A percentile compares a stretch with the other conserved stretches of the same genome.
These are phyloP conservation scores for Inga leiocalycina DNA, from an alignment of 306 rosid species.

Conservation along the genomic window DNA sequence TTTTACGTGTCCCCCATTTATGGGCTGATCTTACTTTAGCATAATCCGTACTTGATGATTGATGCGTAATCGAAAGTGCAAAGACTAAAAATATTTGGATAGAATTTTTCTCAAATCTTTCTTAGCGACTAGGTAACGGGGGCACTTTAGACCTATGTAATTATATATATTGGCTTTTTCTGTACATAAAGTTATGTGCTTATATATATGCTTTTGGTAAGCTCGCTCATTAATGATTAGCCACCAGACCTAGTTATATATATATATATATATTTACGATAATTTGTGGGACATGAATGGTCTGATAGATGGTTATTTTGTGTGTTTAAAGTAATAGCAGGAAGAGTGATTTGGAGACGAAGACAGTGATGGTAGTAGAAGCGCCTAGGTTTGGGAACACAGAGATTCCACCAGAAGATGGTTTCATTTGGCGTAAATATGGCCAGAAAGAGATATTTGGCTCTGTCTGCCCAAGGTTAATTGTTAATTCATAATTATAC, in stretches of 20 bases:
- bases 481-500: slow-evolving; percentile 25
- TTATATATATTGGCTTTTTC: background rate
- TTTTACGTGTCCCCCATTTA: background rate
- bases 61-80: slow-evolving; percentile 16
- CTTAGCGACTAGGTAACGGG: slow-evolving; percentile 10
- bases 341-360: slow-evolving; percentile 47
- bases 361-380: slow-evolving; percentile 38
- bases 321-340: slow-evolving; percentile 25
- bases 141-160: background rate
- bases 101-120: slow-evolving; percentile 34
- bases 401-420: slow-evolving; percentile 79
- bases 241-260: background rate
- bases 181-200: background rate
- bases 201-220: background rate
- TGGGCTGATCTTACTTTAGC: slow-evolving; percentile 8
- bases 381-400: slow-evolving; percentile 77
- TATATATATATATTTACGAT: no score
- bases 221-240: background rate
- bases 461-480: slow-evolving; percentile 60
- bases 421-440: slow-evolving; percentile 83
- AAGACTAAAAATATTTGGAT: background rate
- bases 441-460: slow-evolving; percentile 90
- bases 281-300: background rate
- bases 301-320: background rate
- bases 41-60: slow-evolving; percentile 21